phyloP scores from a whole-genome alignment of 2,329 filamentous ascomycete species.

The Domatiomyces catenatus region DNA sequence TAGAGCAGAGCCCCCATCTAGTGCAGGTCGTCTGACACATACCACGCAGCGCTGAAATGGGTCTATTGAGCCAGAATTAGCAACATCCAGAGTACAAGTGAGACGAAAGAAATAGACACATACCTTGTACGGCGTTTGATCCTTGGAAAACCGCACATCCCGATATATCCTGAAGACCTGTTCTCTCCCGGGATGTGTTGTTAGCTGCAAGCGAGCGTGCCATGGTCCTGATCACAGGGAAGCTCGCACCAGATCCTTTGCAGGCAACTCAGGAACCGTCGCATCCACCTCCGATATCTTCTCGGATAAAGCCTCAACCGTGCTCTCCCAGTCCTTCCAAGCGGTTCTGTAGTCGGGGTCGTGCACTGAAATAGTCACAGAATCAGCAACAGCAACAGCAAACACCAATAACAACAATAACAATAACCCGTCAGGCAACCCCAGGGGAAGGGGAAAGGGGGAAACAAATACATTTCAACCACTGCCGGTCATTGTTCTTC shows the following conservation, averaged over 20 bases:
- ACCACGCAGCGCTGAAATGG: constrained; percentile 72
- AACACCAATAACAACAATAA: too few relatives aligned
- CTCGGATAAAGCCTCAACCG: constrained; percentile 56
- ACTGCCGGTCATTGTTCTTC: constrained; percentile 46
- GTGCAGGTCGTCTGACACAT: constrained; percentile 2
- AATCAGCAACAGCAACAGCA: neutral
- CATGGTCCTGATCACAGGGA: constrained; percentile 4
- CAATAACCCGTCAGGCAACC: too few relatives aligned
- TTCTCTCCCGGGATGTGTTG: neutral
- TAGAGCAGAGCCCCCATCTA: neutral
- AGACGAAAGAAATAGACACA: constrained; percentile 14
- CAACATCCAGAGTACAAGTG: constrained; percentile 4
- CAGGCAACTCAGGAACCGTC: constrained; percentile 71
- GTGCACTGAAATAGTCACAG: constrained; percentile 40
- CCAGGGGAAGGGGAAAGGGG: neutral
- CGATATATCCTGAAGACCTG: constrained; percentile 72
- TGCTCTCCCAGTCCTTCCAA: constrained; percentile 67
- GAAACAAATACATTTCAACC: constrained; percentile 42
- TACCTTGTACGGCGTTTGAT: constrained; percentile 80
- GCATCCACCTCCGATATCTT: constrained; percentile 58
- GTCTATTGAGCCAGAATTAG: constrained; percentile 35
- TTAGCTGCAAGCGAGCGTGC: neutral
- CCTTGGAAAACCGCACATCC: constrained; percentile 61
- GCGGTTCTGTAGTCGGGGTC: constrained; percentile 65
- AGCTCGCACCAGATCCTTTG: constrained; percentile 55